Evolutionary conservation across 2,329 filamentous ascomycete genomes (phyloP), one percentile per base, ranked within the genome.

Genomic region (Diplodia corticola): DNA sequence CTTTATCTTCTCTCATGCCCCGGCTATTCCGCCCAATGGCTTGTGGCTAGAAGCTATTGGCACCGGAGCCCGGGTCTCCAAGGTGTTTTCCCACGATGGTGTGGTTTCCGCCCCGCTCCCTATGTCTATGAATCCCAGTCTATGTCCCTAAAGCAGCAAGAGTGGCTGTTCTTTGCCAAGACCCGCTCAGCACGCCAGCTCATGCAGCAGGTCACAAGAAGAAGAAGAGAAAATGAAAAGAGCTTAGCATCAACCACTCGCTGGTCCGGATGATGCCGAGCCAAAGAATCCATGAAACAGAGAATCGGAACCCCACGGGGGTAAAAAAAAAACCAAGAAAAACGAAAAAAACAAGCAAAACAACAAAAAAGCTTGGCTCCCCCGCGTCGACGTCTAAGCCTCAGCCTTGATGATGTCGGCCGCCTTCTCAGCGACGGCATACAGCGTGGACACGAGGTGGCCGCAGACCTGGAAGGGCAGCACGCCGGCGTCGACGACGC

Each of bases 371-470:
- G 22, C 22, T 50, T 28, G 12, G 5, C 22, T 13, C 5, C n/a
- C n/a, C n/a, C n/a, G n/a, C n/a, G n/a, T n/a, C n/a, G n/a, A 5
- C 49, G 26, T 7, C 26, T 24, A 66, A 61, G 64, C 64, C 22
- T 51, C 65, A 15, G 51, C 69, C 64, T 76, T 76, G 53, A 77
- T 76, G 5, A 75, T 53, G 67, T 76, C 74, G 1, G 74, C 71
- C 1, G 72, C 70, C 68, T 72, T 64, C 64, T 66, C 63, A 20
- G 54, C 67, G 17, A 68, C 63, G 7, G 68, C 63, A 40, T 66
- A 69, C 20, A 69, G 44, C 10, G 57, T 66, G 26, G 22, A 24
- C 37, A 67, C 65, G 24, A 68, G 50, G 24, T 60, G 53, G 17
- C 53, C 67, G 13, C 65, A 67, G 9, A 66, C 55, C 20, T 68